Base-by-base conservation (phyloP, 2,329 filamentous ascomycete species). In the Xylariales sp. region DNA sequence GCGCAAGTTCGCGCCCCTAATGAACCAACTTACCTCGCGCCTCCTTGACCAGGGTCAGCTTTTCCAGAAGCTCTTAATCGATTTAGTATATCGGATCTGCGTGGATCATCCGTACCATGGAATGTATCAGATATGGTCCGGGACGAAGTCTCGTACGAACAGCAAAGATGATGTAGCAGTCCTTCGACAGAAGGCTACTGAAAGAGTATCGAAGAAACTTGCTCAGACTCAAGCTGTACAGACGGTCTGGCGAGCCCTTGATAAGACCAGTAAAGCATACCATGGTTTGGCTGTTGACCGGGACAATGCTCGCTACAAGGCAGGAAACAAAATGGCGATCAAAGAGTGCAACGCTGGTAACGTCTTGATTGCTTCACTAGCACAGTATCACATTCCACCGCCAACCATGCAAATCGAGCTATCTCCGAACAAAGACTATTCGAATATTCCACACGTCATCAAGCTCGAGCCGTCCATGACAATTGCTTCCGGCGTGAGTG, bases 11-110 rank as follows among this genome's bases (percentile, higher is more conserved):
- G 91, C 89, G 1, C 69, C 85, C 3, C 70, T 98, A 38, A 95
- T 95, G 82, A 98, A 96, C 56, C 93, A 99, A 61, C 75, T 98
- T 22, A 91, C 90, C 5, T 98, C 94, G n/a, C 82, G 93, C 6
- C 69, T 98, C 5, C 81, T 95, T 46, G 79, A 86, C 46, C 76
- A 82, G 22, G 64, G 74, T 1, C 76, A 73, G 12, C 58, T 70
- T 0, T 98, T 99, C 56, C 93, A 98, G 55, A 73, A 70, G 29
- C 71, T 91, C 1, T 70, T 99, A 2, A 78, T 80, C 38, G 70
- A 73, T 2, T 68, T 98, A 14, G 82, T 97, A 4, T 80, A 82
- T 55, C 82, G 82, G 7, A 95, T 98, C 42, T 97, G 91, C 57
- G 73, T 78, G 9, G 89, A 98, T 43, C 93, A 99, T 63, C 94